These are phyloP conservation scores for Pythium coloratum DNA, from an alignment of 352 stramenopile genomes.

Conservation along the genomic window DNA sequence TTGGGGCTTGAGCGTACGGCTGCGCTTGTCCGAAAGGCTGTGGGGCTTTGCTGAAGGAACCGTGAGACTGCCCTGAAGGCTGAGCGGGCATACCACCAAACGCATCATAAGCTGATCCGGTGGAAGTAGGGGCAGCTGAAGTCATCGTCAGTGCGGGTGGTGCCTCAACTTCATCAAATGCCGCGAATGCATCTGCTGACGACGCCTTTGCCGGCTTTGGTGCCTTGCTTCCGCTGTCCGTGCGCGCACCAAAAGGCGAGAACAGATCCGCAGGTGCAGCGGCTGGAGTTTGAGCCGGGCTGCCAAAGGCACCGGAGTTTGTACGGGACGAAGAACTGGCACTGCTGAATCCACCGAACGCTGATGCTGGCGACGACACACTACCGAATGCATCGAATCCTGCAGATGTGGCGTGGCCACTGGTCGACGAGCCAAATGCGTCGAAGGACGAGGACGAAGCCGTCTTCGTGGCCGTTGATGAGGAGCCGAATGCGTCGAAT, in stretches of 20 bases:
- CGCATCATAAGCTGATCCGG: conserved; percentile 19
- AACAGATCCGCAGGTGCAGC: conserved; percentile 47
- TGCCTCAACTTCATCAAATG: conserved; percentile 56
- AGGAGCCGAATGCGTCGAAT: conserved; percentile 23
- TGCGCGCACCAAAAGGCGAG: conserved; percentile 23
- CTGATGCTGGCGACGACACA: conserved; percentile 12
- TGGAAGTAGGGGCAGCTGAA: conserved; percentile 1
- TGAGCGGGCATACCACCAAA: conserved; percentile 15
- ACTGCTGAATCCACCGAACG: conserved; percentile 14
- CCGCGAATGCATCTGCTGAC: conserved; percentile 32
- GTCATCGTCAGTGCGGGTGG: conserved; percentile 7
- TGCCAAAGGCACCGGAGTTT: conserved; percentile 20
- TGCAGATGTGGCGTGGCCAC: background rate
- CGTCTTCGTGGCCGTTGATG: conserved; percentile 11
- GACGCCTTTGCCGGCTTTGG: conserved; percentile 17
- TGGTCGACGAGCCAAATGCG: conserved; percentile 23
- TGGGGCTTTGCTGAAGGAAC: background rate
- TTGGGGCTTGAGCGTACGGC: conserved; percentile 14
- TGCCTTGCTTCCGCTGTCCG: conserved; percentile 19
- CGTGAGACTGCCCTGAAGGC: background rate
- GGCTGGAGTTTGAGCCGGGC: conserved; percentile 4
- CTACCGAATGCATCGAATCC: conserved; percentile 21
- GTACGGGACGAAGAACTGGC: conserved; percentile 20
- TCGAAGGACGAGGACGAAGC: conserved; percentile 28
- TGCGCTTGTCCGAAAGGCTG: conserved; percentile 15